phyloP scores from a whole-genome alignment of 2,329 filamentous ascomycete species.

The Cladorrhinum sp. region DNA sequence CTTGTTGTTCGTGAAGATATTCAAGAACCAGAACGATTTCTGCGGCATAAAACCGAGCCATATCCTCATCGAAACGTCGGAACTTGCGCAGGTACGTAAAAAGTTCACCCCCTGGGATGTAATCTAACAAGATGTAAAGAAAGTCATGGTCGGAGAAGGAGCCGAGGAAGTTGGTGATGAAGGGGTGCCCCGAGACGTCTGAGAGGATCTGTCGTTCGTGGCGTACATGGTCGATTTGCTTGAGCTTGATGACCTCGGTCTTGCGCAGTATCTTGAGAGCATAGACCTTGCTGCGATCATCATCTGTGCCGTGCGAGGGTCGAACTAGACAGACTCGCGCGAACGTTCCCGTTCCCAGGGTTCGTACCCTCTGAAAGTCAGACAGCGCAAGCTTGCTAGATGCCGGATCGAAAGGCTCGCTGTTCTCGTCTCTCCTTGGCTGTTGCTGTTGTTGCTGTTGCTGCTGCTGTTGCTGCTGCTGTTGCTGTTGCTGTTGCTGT shows the following conservation, averaged over 20 bases:
- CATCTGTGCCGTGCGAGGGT: constrained; percentile 50
- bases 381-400: constrained; percentile 39
- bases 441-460: constrained; percentile 22
- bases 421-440: constrained; percentile 10
- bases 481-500: constrained; percentile 16
- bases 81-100: constrained; percentile 78
- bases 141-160: constrained; percentile 78
- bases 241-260: constrained; percentile 72
- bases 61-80: constrained; percentile 74
- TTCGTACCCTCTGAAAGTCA: constrained; percentile 72
- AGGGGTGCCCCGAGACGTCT: constrained; percentile 75
- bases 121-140: constrained; percentile 80
- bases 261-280: constrained; percentile 78
- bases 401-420: constrained; percentile 23
- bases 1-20: constrained; percentile 75
- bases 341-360: constrained; percentile 77
- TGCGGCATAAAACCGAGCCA: constrained; percentile 77
- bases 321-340: constrained; percentile 77
- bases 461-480: constrained; percentile 13
- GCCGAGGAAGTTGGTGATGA: constrained; percentile 75
- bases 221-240: constrained; percentile 83
- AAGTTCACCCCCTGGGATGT: constrained; percentile 79
- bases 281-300: constrained; percentile 65
- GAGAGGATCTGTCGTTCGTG: constrained; percentile 77
- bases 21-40: constrained; percentile 81